These are phyloP conservation scores for Melastoma malabathricum DNA, from an alignment of 345 rosid genomes.

Conservation along the genomic window DNA sequence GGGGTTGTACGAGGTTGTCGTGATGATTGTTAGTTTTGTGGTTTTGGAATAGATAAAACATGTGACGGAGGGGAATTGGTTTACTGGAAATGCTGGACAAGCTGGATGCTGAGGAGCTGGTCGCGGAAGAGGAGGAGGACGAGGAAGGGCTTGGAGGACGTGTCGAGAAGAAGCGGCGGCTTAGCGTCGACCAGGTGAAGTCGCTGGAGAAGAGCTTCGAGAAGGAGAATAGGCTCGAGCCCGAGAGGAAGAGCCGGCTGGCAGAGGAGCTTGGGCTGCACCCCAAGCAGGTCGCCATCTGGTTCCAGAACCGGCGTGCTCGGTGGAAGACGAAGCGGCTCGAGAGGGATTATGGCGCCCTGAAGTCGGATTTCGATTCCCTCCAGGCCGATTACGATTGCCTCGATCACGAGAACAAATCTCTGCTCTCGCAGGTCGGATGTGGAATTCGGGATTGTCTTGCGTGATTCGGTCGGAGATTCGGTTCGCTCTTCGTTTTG, in stretches of 20 bases:
- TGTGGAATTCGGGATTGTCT: too few species aligned
- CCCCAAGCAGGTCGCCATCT: constrained; percentile 57
- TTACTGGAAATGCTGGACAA: too few species aligned
- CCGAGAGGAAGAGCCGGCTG: constrained; percentile 40
- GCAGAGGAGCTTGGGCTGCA: constrained; percentile 53
- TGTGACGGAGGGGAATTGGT: too few species aligned
- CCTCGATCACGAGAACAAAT: constrained; percentile 66
- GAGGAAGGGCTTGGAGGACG: too few species aligned
- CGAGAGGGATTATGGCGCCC: constrained; percentile 42
- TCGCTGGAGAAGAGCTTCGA: constrained; percentile 54
- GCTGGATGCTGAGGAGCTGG: too few species aligned
- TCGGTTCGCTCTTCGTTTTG: constrained; percentile 10
- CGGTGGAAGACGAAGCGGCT: constrained; percentile 64
- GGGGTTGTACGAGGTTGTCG: too few species aligned
- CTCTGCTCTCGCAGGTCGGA: constrained; percentile 67
- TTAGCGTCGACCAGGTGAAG: constrained; percentile 36
- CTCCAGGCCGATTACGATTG: constrained; percentile 36
- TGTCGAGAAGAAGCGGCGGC: constrained; percentile 51
- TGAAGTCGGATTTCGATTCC: constrained; percentile 32
- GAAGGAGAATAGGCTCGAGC: constrained; percentile 55
- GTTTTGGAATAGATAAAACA: too few species aligned
- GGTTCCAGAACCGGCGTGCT: constrained; percentile 84
- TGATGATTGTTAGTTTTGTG: too few species aligned
- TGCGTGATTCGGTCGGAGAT: neutral
- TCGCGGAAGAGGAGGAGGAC: too few species aligned